These are phyloP conservation scores for Moricandia moricandioides DNA, from an alignment of 345 rosid species.

Conservation along the genomic window DNA sequence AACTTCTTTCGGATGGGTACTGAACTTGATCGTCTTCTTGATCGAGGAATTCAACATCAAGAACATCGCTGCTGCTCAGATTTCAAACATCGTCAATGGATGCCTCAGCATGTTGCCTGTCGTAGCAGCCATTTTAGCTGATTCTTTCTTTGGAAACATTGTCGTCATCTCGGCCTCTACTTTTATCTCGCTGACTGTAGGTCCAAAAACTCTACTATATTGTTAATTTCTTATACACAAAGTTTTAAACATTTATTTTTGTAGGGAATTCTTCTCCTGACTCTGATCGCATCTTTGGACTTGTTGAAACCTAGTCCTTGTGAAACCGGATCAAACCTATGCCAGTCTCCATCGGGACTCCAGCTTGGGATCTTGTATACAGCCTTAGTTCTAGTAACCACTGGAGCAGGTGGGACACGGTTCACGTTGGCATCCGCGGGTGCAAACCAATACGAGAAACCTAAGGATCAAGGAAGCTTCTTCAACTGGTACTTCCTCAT, in stretches of 20 bases:
- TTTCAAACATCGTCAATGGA: conserved; percentile 37
- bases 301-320: not conserved
- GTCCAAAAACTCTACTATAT: not conserved
- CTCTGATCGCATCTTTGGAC: conserved; percentile 31
- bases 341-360: conserved; percentile 28
- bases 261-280: conserved; percentile 28
- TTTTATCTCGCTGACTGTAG: conserved; percentile 41
- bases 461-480: not conserved
- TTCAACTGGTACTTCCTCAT: conserved; percentile 43
- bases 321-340: conserved; percentile 20
- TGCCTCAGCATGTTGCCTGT: conserved; percentile 39
- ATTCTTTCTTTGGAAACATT: conserved; percentile 44
- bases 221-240: not conserved
- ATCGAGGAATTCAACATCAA: conserved; percentile 43
- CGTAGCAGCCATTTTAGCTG: conserved; percentile 46
- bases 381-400: conserved; percentile 37
- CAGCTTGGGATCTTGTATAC: conserved; percentile 39
- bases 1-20: conserved; percentile 40
- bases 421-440: conserved; percentile 26
- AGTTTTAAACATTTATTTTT: not conserved
- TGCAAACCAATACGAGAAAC: conserved; percentile 44
- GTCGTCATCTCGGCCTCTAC: conserved; percentile 34
- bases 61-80: conserved; percentile 47
- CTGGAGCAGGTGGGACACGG: not conserved
- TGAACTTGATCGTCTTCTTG: conserved; percentile 44